These are phyloP conservation scores for Amylocarpus encephaloides DNA, from an alignment of 2,329 filamentous ascomycete species.

Conservation along the genomic window DNA sequence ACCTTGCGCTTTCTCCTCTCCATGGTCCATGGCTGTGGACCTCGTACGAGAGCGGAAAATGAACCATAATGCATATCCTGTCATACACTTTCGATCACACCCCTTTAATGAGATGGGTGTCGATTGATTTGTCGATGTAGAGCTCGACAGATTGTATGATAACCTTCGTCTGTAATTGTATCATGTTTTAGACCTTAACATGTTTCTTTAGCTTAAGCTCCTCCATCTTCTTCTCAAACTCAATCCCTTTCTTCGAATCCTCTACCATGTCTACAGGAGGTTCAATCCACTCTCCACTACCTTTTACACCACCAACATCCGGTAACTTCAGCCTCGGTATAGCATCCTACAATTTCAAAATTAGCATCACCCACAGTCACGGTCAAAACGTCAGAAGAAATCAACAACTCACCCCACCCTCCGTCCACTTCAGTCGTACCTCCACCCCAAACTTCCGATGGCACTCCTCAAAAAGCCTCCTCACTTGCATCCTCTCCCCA, in stretches of 20 bases:
- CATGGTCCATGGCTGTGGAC: slow-evolving; percentile 31
- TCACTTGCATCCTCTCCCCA: background rate
- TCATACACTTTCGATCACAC: slow-evolving; percentile 37
- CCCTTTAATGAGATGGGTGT: slow-evolving; percentile 34
- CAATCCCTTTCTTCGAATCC: background rate
- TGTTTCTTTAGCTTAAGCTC: too few species aligned
- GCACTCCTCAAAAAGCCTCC: slow-evolving; percentile 5
- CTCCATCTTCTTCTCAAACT: background rate
- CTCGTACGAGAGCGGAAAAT: slow-evolving; percentile 38
- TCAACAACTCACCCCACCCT: background rate
- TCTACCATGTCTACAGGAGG: background rate
- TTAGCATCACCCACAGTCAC: background rate
- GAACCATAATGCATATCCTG: slow-evolving; percentile 44
- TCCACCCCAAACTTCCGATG: background rate
- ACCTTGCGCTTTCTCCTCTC: slow-evolving; percentile 37
- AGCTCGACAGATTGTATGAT: slow-evolving; percentile 4
- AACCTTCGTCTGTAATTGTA: too few species aligned
- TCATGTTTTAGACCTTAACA: too few species aligned
- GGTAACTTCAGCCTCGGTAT: background rate
- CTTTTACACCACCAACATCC: background rate
- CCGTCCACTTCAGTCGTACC: background rate
- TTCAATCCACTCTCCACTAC: background rate
- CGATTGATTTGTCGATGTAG: slow-evolving; percentile 6
- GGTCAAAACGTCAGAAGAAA: background rate
- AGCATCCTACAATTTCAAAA: background rate